Base-by-base conservation (phyloP, 345 rosid genomes). In the Sonneratia alba region DNA sequence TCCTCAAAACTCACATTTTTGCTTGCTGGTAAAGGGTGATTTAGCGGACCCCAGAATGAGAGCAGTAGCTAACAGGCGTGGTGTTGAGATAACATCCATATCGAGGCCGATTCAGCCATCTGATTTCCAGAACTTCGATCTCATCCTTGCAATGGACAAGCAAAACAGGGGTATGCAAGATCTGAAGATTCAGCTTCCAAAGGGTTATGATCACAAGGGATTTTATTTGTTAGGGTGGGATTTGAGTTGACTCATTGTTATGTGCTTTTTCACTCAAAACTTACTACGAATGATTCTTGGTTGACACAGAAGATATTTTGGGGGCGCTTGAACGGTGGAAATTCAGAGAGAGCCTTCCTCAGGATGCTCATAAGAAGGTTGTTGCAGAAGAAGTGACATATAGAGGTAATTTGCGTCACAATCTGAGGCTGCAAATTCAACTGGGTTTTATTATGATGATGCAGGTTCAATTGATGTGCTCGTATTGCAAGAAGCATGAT, bases 391-490 rank as follows among this genome's bases (percentile, higher is more conserved):
- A 11, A 3, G 24, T 7, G 37, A 48, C 49, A 7, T 55, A 56
- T 36, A 48, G 57, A 65, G 32, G 63, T 37, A 51, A 42, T 4
- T 12, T 27, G 66, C 66, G 13, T 13, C 19, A 14, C 37, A 10
- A 15, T 24, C 3, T 22, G 34, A 59, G 64, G 64, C 64, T 59
- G 64, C 59, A 53, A 18, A 8, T 62, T 62, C 66, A 62, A 27
- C 32, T 27, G 38, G 38, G 8, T 62, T 12, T 3, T 36, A 1
- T 62, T 62, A 15, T n/a, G 32, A n/a, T 61, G 65, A 62, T 78
- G 80, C 91, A 94, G 98, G 97, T 95, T 74, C 87, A 78, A 78
- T 77, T 90, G 36, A 90, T 91, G 97, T 91, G 99, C 81, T 88
- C 93, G 0, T 95, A 88, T 72, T 95, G 93, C 78, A 91, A 91